Conservation (phyloP, 2,329 filamentous ascomycete genomes). For the Tolypocladium album region DNA sequence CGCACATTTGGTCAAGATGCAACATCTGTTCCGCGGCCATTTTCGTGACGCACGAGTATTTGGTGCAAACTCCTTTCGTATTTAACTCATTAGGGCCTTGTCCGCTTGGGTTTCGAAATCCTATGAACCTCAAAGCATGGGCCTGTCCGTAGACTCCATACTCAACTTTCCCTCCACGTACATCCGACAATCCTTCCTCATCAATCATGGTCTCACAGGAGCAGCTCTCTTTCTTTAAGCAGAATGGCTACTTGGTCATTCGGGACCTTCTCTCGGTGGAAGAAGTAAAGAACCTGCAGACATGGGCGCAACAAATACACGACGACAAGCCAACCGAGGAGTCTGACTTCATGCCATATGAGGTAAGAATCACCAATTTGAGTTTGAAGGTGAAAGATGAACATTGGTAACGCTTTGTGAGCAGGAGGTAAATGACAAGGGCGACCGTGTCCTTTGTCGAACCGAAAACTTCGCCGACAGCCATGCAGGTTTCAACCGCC, state of each 20-base stretch:
- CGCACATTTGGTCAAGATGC: neutral
- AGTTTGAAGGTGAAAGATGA: neutral
- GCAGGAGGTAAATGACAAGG: slow-evolving; percentile 7
- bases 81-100: neutral
- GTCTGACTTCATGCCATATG: slow-evolving; percentile 6
- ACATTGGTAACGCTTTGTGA: neutral
- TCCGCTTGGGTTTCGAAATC: neutral
- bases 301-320: slow-evolving; percentile 8
- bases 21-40: neutral
- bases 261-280: slow-evolving; percentile 6
- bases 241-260: slow-evolving; percentile 8
- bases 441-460: slow-evolving; percentile 8
- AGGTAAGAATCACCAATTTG: slow-evolving; percentile 2
- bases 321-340: slow-evolving; percentile 6
- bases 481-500: slow-evolving; percentile 6
- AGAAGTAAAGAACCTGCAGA: slow-evolving; percentile 4
- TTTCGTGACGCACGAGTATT: neutral
- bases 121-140: neutral
- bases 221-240: slow-evolving; percentile 5
- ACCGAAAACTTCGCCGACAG: slow-evolving; percentile 10
- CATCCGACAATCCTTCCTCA: neutral
- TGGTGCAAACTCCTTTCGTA: neutral
- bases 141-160: neutral
- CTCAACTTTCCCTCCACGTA: neutral
- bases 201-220: slow-evolving; percentile 3